These are phyloP conservation scores for Guillardia theta DNA, from an alignment of 78 protist species.

Conservation along the genomic window DNA sequence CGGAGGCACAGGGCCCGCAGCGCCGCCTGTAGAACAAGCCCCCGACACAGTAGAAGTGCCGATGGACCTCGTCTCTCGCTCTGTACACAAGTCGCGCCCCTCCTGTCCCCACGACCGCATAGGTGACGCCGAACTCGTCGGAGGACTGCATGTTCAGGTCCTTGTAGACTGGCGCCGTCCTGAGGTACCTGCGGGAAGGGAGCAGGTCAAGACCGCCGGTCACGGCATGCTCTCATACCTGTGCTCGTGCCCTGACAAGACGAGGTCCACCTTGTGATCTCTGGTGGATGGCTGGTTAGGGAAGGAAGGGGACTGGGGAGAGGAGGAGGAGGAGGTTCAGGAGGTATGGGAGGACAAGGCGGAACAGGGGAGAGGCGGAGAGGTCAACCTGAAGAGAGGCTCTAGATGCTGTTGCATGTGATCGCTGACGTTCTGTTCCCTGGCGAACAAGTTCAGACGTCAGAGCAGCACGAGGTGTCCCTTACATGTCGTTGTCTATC, in stretches of 20 bases:
- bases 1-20: too few relatives aligned
- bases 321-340: too few relatives aligned
- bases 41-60: not conserved
- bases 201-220: too few relatives aligned
- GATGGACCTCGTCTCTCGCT: not conserved
- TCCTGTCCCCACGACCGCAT: not conserved
- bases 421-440: not conserved
- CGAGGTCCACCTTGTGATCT: not conserved
- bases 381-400: too few relatives aligned
- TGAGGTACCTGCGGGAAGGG: not conserved
- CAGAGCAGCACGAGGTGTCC: too few relatives aligned
- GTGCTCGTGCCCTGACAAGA: not conserved
- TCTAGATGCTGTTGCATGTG: not conserved
- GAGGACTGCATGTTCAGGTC: not conserved
- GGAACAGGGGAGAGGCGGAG: too few relatives aligned
- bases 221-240: not conserved
- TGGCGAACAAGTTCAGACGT: too few relatives aligned
- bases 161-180: conserved; percentile 4
- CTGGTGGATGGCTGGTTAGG: too few relatives aligned
- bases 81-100: not conserved
- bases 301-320: too few relatives aligned
- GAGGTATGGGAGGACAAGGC: too few relatives aligned
- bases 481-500: too few relatives aligned
- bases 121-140: not conserved
- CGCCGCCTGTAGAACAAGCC: not conserved